Base-by-base conservation (phyloP, 129 eudicot species). In the Arctium minus region DNA sequence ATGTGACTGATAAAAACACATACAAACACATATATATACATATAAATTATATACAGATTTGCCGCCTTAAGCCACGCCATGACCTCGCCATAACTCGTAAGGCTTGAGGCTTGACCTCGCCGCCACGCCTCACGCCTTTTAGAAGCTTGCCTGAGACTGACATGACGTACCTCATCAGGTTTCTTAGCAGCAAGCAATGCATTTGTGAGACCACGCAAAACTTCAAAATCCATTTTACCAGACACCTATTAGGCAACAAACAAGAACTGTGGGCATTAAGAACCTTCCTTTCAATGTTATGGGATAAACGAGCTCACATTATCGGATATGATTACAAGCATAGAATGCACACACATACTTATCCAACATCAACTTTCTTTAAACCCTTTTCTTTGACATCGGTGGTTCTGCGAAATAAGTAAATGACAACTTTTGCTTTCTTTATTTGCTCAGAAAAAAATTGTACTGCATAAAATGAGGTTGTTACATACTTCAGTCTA, bases 161-260 rank as follows among this genome's bases (percentile, higher is more conserved):
- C n/a, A 79, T 18, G 27, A 84, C 87, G 30, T 84, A 92, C 99
- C 97, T 93, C 94, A 64, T 91, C 94, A 69, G 99, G 99, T 78
- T 88, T 95, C 84, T 87, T 86, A 38, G 92, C 97, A 85, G 94
- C 94, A 76, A 95, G 91, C 87, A 95, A 85, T 18, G 99, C 88
- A 82, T 95, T 91, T 50, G 99, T 93, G 86, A 91, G 94, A 79
- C 99, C 99, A 65, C 97, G 93, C 31, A 93, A 83, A 85, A 91
- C 92, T 81, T 95, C 91, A 87, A 92, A 89, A 84, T 93, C 88
- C 83, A 89, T 72, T 79, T 89, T 77, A 72, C 89, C 82, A 5
- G 90, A 88, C 77, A 89, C 85, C 98, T 95, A 92, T 81, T 76
- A 38, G 42, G 85, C 36, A 86, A 64, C 33, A 69, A 75, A 82